Evolutionary conservation across 1,284 basidiomycete species (phyloP).

Genomic region (Hymenochaete sp.): DNA sequence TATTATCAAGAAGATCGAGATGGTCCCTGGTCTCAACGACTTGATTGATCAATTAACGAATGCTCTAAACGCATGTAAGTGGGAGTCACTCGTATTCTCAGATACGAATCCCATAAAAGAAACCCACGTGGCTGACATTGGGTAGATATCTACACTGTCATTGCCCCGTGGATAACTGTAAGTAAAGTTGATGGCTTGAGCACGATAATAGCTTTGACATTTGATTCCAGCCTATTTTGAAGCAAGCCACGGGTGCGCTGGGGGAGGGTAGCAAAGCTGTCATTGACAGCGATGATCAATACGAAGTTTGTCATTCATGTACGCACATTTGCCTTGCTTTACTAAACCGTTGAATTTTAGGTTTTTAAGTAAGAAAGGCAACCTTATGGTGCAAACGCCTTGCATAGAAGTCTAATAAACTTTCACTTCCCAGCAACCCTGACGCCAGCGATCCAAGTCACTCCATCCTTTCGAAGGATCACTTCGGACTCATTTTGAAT

Average conservation of each 20-base stretch:
- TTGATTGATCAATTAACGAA: slow-evolving; percentile 60
- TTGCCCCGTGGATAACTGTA: slow-evolving; percentile 57
- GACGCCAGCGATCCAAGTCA: slow-evolving; percentile 69
- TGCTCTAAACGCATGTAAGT: slow-evolving; percentile 54
- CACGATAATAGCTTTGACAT: not conserved
- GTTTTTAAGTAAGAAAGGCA: slow-evolving; percentile 42
- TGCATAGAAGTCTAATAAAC: not conserved
- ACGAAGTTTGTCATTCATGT: slow-evolving; percentile 36
- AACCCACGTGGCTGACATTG: slow-evolving; percentile 1
- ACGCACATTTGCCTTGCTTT: too few species aligned
- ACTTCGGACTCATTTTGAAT: slow-evolving; percentile 56
- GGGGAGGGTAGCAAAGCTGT: slow-evolving; percentile 60
- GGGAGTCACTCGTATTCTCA: too few species aligned
- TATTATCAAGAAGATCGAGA: slow-evolving; percentile 46
- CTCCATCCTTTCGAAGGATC: slow-evolving; percentile 60
- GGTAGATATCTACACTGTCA: slow-evolving; percentile 59
- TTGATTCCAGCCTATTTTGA: slow-evolving; percentile 43
- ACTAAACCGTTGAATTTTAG: slow-evolving; percentile 25
- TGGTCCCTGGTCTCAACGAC: slow-evolving; percentile 61
- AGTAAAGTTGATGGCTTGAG: slow-evolving; percentile 14
- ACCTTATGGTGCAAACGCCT: not conserved
- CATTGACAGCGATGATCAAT: slow-evolving; percentile 65
- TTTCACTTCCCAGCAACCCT: slow-evolving; percentile 31
- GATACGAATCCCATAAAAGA: slow-evolving; percentile 18
- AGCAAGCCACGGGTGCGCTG: slow-evolving; percentile 49